phyloP scores from a whole-genome alignment of 2,329 filamentous ascomycete species.

The Clonostachys sp. region DNA sequence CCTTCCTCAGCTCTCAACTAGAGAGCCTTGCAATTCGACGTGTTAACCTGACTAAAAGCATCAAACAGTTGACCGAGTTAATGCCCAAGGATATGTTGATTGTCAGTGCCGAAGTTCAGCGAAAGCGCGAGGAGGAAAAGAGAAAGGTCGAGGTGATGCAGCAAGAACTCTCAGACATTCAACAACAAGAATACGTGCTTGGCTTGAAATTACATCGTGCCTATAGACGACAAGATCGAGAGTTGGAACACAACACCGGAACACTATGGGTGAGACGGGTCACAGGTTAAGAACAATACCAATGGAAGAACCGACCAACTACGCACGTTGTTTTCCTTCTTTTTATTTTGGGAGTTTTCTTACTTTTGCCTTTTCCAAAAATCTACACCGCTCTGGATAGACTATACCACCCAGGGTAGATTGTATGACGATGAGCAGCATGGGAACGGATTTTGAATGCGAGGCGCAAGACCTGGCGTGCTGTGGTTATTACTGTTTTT shows the following conservation, averaged over 20 bases:
- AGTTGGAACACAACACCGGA: slow-evolving; percentile 59
- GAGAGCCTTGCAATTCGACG: slow-evolving; percentile 62
- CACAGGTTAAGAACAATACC: slow-evolving; percentile 29
- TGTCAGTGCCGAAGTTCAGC: slow-evolving; percentile 58
- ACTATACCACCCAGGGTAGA: no score
- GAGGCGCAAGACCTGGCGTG: no score
- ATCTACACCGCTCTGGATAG: no score
- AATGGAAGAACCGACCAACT: no score
- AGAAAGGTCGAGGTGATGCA: slow-evolving; percentile 63
- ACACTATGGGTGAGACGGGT: slow-evolving; percentile 76
- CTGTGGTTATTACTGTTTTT: not conserved
- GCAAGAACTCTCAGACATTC: slow-evolving; percentile 66
- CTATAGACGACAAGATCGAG: slow-evolving; percentile 69
- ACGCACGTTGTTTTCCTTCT: slow-evolving; percentile 32
- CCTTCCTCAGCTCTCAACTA: slow-evolving; percentile 61
- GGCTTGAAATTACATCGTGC: slow-evolving; percentile 70
- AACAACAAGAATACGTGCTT: slow-evolving; percentile 73
- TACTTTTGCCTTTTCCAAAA: not conserved
- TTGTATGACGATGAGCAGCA: no score
- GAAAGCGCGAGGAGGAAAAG: slow-evolving; percentile 52
- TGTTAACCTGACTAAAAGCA: slow-evolving; percentile 66
- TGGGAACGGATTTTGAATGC: no score
- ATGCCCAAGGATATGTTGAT: slow-evolving; percentile 68
- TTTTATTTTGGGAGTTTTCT: not conserved
- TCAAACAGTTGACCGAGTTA: slow-evolving; percentile 73